Conservation (phyloP, 2,329 filamentous ascomycete species). For the Ambrosiella cleistominuta region DNA sequence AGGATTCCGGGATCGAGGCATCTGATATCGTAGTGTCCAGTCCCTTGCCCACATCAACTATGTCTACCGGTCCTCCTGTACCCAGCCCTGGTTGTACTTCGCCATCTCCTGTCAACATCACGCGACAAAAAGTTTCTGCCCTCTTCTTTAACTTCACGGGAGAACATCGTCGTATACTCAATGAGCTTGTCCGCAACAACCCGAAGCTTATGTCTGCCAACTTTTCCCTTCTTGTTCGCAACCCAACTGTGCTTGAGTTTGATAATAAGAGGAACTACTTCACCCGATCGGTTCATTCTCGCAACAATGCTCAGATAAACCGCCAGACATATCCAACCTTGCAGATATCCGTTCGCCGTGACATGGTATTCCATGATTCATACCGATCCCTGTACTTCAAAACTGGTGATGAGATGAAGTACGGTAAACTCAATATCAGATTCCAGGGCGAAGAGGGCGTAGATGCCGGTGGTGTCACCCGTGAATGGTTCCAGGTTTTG, state of each 20-base stretch:
- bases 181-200: conserved; percentile 91
- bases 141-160: conserved; percentile 97
- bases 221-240: conserved; percentile 89
- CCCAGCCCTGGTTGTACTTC: conserved; percentile 22
- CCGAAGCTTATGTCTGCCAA: conserved; percentile 98
- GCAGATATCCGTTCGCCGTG: conserved; percentile 76
- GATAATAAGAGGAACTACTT: conserved; percentile 99
- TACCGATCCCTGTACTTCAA: conserved; percentile 99
- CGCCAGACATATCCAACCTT: conserved; percentile 55
- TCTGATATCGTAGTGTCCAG: conserved; percentile 17
- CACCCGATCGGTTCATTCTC: conserved; percentile 69
- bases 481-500: conserved; percentile 98
- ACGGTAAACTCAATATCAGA: conserved; percentile 91
- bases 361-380: conserved; percentile 94
- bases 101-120: conserved; percentile 38
- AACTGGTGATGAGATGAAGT: conserved; percentile 91
- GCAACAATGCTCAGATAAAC: conserved; percentile 43
- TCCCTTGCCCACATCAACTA: conserved; percentile 17
- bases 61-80: not conserved
- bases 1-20: not conserved
- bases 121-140: conserved; percentile 67
- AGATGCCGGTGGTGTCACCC: conserved; percentile 89
- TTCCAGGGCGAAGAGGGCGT: conserved; percentile 97
- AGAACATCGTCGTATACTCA: conserved; percentile 91
- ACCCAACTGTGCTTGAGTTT: conserved; percentile 95